Base-by-base conservation (phyloP, 192 early-diverging fungal genomes). In the Diversispora eburnea region DNA sequence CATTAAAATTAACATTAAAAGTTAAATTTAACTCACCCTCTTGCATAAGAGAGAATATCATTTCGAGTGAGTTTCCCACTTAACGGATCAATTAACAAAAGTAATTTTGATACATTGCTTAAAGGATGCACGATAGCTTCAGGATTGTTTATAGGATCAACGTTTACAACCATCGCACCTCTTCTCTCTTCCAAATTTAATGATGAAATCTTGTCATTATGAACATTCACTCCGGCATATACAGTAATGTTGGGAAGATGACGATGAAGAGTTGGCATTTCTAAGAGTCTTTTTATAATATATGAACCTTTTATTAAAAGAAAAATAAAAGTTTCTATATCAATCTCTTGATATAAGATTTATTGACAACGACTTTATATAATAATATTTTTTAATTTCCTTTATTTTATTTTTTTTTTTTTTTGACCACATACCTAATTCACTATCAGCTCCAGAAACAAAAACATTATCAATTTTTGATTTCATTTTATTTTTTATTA, bases 41-140 rank as follows among this genome's bases (percentile, higher is more conserved):
- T 41, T 19, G 61, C 61, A 17, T 43, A 63, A 63, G 61, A 25
- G n/a, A 63, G 42, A 17, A 4, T 12, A 63, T 63, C 39, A 8
- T 63, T 63, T 13, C 4, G 61, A 3, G 10, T 45, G 6, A 63
- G 17, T 43, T 45, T 41, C 8, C 61, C 61, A 63, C 39, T 42
- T 63, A 63, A 42, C 1, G 61, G 61, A 43, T 63, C 61, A 13
- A 63, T 8, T 0, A 63, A 45, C 43, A 63, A 63, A 8, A 63
- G 41, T 63, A 63, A 63, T 63, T 63, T 63, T 63, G 61, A 42
- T 10, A 17, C 61, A 42, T 41, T 33, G 8, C 43, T 63, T 63
- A 63, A n/a, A 63, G 39, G 4, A 43, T 43, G 39, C n/a, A 63
- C 15, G 15, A 25, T 5, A 8, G 61, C 39, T 2, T 63, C 61